Percentiles rank a stretch among this genome's conserved stretches.
phyloP scores from a whole-genome alignment of 2,329 filamentous ascomycete species.

The Mycocentrospora acerina region DNA sequence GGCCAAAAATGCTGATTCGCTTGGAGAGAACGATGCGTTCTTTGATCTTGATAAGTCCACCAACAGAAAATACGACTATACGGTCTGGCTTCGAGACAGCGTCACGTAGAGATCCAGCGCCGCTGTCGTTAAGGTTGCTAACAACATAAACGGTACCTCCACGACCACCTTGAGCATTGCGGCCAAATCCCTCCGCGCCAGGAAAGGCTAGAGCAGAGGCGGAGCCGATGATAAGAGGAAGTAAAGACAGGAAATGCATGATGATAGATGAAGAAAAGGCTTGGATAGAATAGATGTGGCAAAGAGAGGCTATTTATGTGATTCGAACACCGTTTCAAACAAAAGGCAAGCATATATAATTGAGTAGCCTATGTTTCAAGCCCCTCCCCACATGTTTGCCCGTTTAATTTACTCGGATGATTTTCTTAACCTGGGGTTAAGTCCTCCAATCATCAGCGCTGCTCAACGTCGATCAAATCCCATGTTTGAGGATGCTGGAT shows the following conservation, averaged over 20 bases:
- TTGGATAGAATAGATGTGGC: not conserved
- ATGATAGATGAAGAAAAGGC: not conserved
- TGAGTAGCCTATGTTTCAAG: not conserved
- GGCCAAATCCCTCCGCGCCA: conserved; percentile 54
- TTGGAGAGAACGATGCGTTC: conserved; percentile 52
- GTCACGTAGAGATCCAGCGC: conserved; percentile 53
- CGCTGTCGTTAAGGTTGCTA: conserved; percentile 52
- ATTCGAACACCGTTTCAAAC: not conserved
- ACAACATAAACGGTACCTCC: conserved; percentile 53
- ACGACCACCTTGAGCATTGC: conserved; percentile 50
- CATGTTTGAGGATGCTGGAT: too few relatives aligned
- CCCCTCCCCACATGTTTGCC: too few relatives aligned
- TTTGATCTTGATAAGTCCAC: conserved; percentile 53
- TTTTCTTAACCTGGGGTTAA: too few relatives aligned
- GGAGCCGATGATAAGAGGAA: conserved; percentile 19
- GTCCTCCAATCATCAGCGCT: too few relatives aligned
- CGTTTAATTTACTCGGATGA: too few relatives aligned
- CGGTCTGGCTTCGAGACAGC: conserved; percentile 52
- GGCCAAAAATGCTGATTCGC: conserved; percentile 53
- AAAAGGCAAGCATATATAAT: not conserved
- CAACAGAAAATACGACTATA: conserved; percentile 54
- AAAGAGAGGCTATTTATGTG: not conserved
- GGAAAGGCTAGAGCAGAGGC: conserved; percentile 47
- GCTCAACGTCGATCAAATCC: too few relatives aligned
- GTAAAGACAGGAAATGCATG: conserved; percentile 17